Evolutionary conservation across 306 rosid genomes (phyloP), one percentile per base, ranked within the genome.

Genomic region (Senna siamea): DNA sequence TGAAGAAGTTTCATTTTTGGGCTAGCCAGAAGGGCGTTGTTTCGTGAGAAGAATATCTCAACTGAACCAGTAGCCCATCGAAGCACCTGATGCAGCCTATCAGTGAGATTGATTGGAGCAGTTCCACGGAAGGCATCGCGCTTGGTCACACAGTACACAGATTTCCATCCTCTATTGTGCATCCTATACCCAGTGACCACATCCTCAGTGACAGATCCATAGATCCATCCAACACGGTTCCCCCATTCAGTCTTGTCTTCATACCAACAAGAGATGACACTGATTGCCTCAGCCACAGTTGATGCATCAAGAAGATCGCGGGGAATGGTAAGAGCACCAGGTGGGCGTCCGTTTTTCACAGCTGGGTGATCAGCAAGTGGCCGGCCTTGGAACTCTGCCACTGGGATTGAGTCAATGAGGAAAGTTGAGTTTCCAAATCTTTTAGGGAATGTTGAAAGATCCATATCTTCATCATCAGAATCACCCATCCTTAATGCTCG

Each of bases 211-310:
- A 94, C 98, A 18, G 98, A 94, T 19, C 97, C 98, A 2, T 93
- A 93, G 80, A 93, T 93, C 98, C 98, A 94, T 70, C 98, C 98
- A 0, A 94, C 97, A 14, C 98, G 96, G 9, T 87, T 82, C 15
- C 98, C 98, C 98, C 98, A 94, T 77, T 94, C 97, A 0, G 97
- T 94, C 75, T 94, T 94, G 70, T 94, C 98, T 72, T 94, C 98
- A 13, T 94, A 94, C 97, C 98, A 94, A 65, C 98, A 94, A 9
- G 98, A 94, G 76, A 94, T 94, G 57, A 91, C 98, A 79, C 91
- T 89, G 60, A 94, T 91, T 19, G 98, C 98, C 77, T 94, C 98
- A 6, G 98, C 98, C 52, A 94, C 98, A 1, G 93, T 89, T 23
- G 98, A 84, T 20, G 98, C 97, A 83, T 94, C 96, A 1, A 94